These are phyloP conservation scores for Xylaria intraflava DNA, from an alignment of 495 filamentous ascomycete species.

Conservation along the genomic window DNA sequence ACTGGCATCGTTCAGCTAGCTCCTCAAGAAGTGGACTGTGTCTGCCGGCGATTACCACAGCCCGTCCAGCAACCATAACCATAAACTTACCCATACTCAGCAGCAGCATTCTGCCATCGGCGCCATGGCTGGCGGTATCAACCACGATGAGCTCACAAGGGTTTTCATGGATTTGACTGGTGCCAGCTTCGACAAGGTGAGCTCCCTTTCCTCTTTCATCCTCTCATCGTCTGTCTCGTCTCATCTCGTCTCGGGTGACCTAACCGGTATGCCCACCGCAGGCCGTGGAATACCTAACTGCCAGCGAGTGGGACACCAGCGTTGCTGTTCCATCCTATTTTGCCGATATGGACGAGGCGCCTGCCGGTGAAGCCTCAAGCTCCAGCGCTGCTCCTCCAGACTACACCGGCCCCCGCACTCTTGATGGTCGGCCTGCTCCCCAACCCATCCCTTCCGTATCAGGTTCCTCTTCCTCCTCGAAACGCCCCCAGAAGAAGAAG, in stretches of 20 bases:
- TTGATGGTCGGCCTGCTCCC: slow-evolving; percentile 50
- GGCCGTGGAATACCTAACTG: slow-evolving; percentile 64
- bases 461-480: slow-evolving; percentile 28
- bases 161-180: slow-evolving; percentile 71
- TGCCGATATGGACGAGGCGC: slow-evolving; percentile 63
- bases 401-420: slow-evolving; percentile 50
- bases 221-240: neutral
- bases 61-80: neutral
- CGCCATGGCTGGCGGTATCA: slow-evolving; percentile 40
- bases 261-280: slow-evolving; percentile 24
- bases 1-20: too few relatives aligned
- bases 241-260: neutral
- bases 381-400: slow-evolving; percentile 19
- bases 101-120: neutral
- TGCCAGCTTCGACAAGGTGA: slow-evolving; percentile 56
- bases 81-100: neutral
- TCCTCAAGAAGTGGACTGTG: neutral
- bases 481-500: slow-evolving; percentile 40
- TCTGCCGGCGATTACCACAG: neutral
- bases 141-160: slow-evolving; percentile 63
- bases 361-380: slow-evolving; percentile 17
- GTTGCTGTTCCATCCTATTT: slow-evolving; percentile 64
- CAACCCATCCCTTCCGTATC: slow-evolving; percentile 33
- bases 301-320: slow-evolving; percentile 64
- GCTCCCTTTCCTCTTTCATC: slow-evolving; percentile 8